Base-by-base conservation (phyloP, 306 rosid species). In the Corylus americana region DNA sequence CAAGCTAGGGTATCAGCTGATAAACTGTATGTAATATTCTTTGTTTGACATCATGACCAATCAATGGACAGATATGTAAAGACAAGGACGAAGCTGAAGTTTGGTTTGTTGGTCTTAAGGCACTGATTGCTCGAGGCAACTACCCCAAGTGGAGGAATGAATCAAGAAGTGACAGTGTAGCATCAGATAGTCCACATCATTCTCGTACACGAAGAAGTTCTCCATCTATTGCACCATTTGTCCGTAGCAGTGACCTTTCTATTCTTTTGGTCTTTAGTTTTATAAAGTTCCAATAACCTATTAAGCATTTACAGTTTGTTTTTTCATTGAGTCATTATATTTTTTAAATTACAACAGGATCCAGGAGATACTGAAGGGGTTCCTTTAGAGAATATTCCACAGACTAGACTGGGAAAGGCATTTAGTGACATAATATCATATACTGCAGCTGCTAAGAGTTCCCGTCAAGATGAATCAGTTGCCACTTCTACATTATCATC, bases 61-160 rank as follows among this genome's bases (percentile, higher is more conserved):
- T 83, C 39, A 79, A 42, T 87, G 88, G 80, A 74, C 90, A 95
- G 99, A 93, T 95, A 78, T 95, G 99, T 83, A 95, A 95, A 84
- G 99, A 95, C 88, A 95, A 95, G 89, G 98, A 90, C 11, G 99
- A 95, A 87, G 99, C 97, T 79, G 99, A 95, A 86, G 90, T 89
- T 55, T 95, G 99, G 99, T 88, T 93, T 92, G 96, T 85, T 55
- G 98, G 97, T 84, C 97, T 95, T 27, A 95, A 91, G 85, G 97
- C 96, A 64, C 80, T 95, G 81, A 85, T 91, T 76, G 79, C 80
- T 51, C 94, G 91, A 76, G 88, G 92, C 75, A 85, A 78, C 82
- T 57, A 27, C 77, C 82, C 85, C 78, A 89, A 85, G 85, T 79
- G 87, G 88, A 89, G 89, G 87, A 76, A 8, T 8, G 89, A 87